Percentiles rank a stretch among this genome's conserved stretches.
phyloP scores from a whole-genome alignment of 495 filamentous ascomycete species.

The Niebla homalea region DNA sequence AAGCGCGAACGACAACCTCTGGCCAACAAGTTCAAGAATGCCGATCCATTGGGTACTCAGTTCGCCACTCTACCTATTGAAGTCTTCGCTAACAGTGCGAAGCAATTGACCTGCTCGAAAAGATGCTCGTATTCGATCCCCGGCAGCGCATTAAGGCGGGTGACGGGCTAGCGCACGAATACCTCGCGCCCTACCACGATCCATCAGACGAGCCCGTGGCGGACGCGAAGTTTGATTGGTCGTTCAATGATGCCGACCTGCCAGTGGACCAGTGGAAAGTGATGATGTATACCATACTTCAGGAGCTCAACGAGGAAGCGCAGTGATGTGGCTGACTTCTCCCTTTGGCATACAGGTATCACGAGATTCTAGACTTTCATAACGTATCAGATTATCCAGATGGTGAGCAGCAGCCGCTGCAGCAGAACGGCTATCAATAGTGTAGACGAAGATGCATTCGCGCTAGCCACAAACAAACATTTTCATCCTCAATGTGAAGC shows the following conservation, averaged over 20 bases:
- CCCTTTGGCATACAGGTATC: constrained; percentile 58
- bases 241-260: constrained; percentile 97
- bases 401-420: constrained; percentile 14
- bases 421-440: constrained; percentile 22
- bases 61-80: neutral
- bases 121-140: constrained; percentile 96
- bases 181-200: constrained; percentile 93
- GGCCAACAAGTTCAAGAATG: constrained; percentile 88
- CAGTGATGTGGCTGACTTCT: constrained; percentile 18
- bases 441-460: no score
- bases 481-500: no score
- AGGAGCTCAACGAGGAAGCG: constrained; percentile 10
- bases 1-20: constrained; percentile 86
- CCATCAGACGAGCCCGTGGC: constrained; percentile 90
- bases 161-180: constrained; percentile 78
- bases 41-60: constrained; percentile 73
- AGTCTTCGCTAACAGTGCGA: neutral
- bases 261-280: constrained; percentile 99
- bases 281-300: constrained; percentile 71
- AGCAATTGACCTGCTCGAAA: constrained; percentile 85
- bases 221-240: constrained; percentile 97
- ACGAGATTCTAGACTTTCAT: constrained; percentile 97
- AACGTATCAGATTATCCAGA: constrained; percentile 56
- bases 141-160: constrained; percentile 77
- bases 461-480: no score